phyloP scores from a whole-genome alignment of 2,329 filamentous ascomycete species.

The Cryphonectria nitschkei region DNA sequence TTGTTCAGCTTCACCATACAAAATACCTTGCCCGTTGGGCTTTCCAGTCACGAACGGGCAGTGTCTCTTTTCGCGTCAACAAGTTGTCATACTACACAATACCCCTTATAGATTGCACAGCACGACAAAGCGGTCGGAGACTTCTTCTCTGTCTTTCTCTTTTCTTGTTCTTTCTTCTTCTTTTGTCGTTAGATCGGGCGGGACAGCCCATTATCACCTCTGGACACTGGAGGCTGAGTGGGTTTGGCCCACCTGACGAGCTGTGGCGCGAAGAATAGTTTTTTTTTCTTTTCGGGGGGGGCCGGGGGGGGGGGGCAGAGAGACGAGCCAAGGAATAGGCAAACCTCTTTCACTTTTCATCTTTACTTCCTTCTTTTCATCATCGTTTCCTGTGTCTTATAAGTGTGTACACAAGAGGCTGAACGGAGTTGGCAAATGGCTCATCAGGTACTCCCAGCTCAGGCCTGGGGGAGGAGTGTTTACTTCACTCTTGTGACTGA shows the following conservation, averaged over 20 bases:
- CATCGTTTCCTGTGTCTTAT: background rate
- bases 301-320: background rate
- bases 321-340: background rate
- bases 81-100: constrained; percentile 29
- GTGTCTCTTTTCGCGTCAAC: constrained; percentile 21
- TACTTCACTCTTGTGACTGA: background rate
- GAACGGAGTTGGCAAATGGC: constrained; percentile 9
- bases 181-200: constrained; percentile 15
- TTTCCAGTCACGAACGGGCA: constrained; percentile 10
- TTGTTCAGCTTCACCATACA: constrained; percentile 23
- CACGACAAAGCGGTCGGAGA: constrained; percentile 17
- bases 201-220: background rate
- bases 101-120: constrained; percentile 30
- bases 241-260: background rate
- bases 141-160: background rate
- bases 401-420: constrained; percentile 3
- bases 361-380: constrained; percentile 26
- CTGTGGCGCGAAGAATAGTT: background rate
- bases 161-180: constrained; percentile 5
- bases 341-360: constrained; percentile 14
- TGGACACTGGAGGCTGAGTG: background rate
- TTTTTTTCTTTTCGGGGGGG: too few species aligned
- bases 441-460: background rate
- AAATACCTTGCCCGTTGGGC: constrained; percentile 16
- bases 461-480: background rate